Conservation (phyloP, 768 basidiomycete genomes). For the Candolleomyces aberdarensis region DNA sequence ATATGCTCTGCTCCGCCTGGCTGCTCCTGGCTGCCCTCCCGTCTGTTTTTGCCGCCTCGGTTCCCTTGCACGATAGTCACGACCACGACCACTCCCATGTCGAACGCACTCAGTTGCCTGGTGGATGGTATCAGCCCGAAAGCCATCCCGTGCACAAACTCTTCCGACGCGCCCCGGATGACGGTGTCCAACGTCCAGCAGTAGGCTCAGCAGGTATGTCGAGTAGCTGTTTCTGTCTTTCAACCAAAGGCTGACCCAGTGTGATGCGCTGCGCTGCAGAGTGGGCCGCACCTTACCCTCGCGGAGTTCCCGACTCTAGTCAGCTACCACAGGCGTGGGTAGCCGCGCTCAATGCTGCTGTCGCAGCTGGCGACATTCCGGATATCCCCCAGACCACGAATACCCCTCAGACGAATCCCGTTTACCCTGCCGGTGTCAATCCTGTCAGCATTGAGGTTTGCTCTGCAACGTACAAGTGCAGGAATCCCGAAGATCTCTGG, state of each 20-base stretch:
- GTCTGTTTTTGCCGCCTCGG: constrained; percentile 8
- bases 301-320: constrained; percentile 40
- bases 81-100: constrained; percentile 24
- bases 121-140: constrained; percentile 58
- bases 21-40: constrained; percentile 1
- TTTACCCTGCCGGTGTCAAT: constrained; percentile 44
- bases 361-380: constrained; percentile 70
- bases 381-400: constrained; percentile 46
- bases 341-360: constrained; percentile 65
- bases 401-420: constrained; percentile 19
- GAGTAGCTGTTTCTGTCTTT: background rate
- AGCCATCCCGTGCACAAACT: constrained; percentile 60
- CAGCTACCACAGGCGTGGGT: constrained; percentile 68
- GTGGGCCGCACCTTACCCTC: constrained; percentile 65
- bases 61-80: constrained; percentile 18
- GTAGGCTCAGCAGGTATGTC: constrained; percentile 60
- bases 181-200: constrained; percentile 47
- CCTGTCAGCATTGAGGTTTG: constrained; percentile 57
- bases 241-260: background rate
- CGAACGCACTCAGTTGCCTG: constrained; percentile 28
- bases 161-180: constrained; percentile 54
- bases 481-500: constrained; percentile 60
- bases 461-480: constrained; percentile 73
- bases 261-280: constrained; percentile 26
- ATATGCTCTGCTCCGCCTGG: constrained; percentile 10